phyloP scores from a whole-genome alignment of 768 basidiomycete genomes.

The Strobilomyces echinocephalus region DNA sequence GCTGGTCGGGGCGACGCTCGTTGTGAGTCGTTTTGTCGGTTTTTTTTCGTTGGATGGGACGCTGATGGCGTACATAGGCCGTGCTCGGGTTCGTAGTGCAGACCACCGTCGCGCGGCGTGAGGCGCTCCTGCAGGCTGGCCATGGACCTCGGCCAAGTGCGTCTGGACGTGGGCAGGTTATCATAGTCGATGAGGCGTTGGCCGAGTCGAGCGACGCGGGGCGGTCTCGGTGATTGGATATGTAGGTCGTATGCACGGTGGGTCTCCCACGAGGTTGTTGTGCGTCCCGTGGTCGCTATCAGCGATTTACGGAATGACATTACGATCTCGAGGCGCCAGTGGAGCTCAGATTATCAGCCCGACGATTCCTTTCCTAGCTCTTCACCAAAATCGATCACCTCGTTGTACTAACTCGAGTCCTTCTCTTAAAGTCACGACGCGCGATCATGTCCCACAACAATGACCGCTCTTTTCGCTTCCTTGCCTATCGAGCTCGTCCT shows the following conservation, averaged over 20 bases:
- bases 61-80: constrained; percentile 24
- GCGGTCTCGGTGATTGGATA: not conserved
- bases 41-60: not conserved
- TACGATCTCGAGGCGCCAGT: no score
- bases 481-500: constrained; percentile 33
- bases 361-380: no score
- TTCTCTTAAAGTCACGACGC: not conserved
- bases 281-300: no score
- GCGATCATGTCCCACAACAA: not conserved
- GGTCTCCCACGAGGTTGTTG: no score
- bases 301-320: no score
- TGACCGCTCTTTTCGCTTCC: constrained; percentile 6
- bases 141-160: constrained; percentile 1
- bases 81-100: constrained; percentile 32
- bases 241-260: no score
- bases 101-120: constrained; percentile 27
- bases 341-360: no score
- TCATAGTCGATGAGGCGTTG: constrained; percentile 21
- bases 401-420: no score
- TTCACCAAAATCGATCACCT: no score
- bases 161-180: not conserved
- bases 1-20: constrained; percentile 49
- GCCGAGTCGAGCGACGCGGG: constrained; percentile 10
- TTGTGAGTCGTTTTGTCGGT: constrained; percentile 34
- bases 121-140: constrained; percentile 26